Conservation (phyloP, 805 yeast genomes). For the Hanseniaspora jakobsenii region DNA sequence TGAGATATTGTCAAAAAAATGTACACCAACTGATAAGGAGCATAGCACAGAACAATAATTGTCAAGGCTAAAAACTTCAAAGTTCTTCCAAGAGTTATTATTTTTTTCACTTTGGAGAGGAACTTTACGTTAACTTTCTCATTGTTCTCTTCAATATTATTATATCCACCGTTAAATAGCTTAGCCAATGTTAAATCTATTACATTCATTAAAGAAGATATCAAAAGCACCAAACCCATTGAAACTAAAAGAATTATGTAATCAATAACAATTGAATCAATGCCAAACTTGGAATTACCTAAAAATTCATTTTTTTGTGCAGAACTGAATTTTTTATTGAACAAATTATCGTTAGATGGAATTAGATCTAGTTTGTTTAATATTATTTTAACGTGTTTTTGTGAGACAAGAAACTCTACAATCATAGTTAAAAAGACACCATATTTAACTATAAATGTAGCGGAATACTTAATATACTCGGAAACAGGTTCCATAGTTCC, state of each 20-base stretch:
- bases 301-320: conserved; percentile 11
- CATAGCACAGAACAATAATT: conserved; percentile 42
- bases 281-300: neutral
- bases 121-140: neutral
- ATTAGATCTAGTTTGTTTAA: conserved; percentile 43
- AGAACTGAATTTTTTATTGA: neutral
- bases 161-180: neutral
- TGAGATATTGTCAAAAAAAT: conserved; percentile 51
- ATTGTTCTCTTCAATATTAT: neutral
- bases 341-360: conserved; percentile 21
- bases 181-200: neutral
- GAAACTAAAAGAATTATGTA: conserved; percentile 8
- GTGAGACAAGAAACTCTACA: conserved; percentile 28
- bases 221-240: neutral
- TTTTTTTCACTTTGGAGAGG: conserved; percentile 4
- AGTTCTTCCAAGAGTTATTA: conserved; percentile 22
- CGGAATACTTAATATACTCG: conserved; percentile 34
- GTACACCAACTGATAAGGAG: conserved; percentile 76
- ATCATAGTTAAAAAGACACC: conserved; percentile 17
- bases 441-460: conserved; percentile 17
- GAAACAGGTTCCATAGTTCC: conserved; percentile 34
- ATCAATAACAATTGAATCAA: conserved; percentile 5
- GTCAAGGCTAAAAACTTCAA: conserved; percentile 32
- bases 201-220: neutral
- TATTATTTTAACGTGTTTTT: conserved; percentile 29